Conservation (phyloP, 23 red algal species). For the Gracilaria domingensis region DNA sequence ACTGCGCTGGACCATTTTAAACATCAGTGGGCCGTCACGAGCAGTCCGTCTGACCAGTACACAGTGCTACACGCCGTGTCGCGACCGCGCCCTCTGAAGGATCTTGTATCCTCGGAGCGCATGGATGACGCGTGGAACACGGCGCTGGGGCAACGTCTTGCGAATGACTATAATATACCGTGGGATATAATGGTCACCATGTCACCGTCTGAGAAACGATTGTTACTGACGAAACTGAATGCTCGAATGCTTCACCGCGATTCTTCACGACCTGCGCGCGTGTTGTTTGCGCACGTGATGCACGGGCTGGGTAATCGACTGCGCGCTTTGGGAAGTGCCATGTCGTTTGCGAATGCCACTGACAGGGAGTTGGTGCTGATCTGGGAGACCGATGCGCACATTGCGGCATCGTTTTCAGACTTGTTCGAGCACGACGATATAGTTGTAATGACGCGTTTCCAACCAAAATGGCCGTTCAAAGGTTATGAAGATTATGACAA, state of each 20-base stretch:
- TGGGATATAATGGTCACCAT: slow-evolving; percentile 81
- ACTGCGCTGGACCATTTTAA: background rate
- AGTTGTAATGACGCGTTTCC: slow-evolving; percentile 61
- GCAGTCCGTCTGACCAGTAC: background rate
- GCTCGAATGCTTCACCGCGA: background rate
- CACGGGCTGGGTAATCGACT: slow-evolving; percentile 86
- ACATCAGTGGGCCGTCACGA: background rate
- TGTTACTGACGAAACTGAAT: slow-evolving; percentile 29
- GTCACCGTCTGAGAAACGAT: slow-evolving; percentile 16
- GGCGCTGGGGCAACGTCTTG: slow-evolving; percentile 72
- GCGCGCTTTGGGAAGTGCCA: slow-evolving; percentile 70
- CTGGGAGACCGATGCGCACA: slow-evolving; percentile 80
- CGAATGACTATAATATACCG: slow-evolving; percentile 62
- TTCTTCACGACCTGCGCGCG: background rate
- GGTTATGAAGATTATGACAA: slow-evolving; percentile 61
- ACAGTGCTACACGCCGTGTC: slow-evolving; percentile 43
- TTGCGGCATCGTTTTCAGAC: slow-evolving; percentile 53
- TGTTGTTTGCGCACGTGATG: slow-evolving; percentile 74
- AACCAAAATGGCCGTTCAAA: slow-evolving; percentile 57
- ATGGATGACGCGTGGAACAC: slow-evolving; percentile 53
- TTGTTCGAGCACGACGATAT: slow-evolving; percentile 62
- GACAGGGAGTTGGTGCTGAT: slow-evolving; percentile 67
- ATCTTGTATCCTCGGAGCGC: slow-evolving; percentile 45
- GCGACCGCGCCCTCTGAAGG: slow-evolving; percentile 53
- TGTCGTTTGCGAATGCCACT: slow-evolving; percentile 73